These are phyloP conservation scores for Suillus paluster DNA, from an alignment of 768 basidiomycete genomes.

Conservation along the genomic window DNA sequence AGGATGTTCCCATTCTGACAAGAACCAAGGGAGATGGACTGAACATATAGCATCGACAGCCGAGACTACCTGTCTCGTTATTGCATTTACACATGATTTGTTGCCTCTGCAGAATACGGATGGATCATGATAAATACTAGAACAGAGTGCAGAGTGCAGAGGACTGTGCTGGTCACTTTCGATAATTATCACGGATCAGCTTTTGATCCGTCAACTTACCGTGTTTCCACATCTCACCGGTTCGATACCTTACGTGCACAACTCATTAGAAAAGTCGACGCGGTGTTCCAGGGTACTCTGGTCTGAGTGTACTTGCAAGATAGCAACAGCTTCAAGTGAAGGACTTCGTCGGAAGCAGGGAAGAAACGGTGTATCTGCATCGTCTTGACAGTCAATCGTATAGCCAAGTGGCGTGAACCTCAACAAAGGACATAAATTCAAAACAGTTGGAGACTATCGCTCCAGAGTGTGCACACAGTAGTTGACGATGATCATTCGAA, in stretches of 20 bases:
- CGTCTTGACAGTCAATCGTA: neutral
- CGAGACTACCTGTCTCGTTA: too few relatives aligned
- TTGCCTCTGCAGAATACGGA: too few relatives aligned
- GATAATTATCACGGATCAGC: neutral
- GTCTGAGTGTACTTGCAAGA: neutral
- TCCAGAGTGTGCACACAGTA: neutral
- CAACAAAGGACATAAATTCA: neutral
- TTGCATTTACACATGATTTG: too few relatives aligned
- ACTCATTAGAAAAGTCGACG: neutral
- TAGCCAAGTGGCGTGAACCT: neutral
- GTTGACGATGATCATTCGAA: neutral
- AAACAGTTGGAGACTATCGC: neutral
- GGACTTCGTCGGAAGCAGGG: neutral
- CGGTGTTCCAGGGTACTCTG: too few relatives aligned
- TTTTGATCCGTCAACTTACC: neutral
- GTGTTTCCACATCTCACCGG: neutral
- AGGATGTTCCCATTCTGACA: too few relatives aligned
- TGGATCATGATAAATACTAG: too few relatives aligned
- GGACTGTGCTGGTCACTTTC: neutral
- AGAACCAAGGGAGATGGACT: too few relatives aligned
- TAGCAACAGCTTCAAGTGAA: neutral
- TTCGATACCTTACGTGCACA: neutral
- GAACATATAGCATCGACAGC: too few relatives aligned
- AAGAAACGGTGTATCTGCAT: neutral
- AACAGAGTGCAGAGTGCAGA: too few relatives aligned